phyloP scores from a whole-genome alignment of 495 filamentous ascomycete species.

The Massariosphaeria phaeospora region DNA sequence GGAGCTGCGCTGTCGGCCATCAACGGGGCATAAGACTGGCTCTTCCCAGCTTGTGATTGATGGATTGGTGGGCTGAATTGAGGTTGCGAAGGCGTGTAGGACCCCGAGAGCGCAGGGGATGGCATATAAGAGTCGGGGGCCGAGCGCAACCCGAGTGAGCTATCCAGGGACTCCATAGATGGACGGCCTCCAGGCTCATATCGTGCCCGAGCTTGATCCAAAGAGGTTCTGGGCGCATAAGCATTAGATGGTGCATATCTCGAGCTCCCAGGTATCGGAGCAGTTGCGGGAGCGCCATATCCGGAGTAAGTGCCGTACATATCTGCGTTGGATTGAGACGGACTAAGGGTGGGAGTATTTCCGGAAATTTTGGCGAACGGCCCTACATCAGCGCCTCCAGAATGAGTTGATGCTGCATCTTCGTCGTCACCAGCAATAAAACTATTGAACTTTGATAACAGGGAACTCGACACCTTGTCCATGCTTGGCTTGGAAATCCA shows the following conservation, averaged over 20 bases:
- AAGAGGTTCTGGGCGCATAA: slow-evolving; percentile 20
- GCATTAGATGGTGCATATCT: slow-evolving; percentile 56
- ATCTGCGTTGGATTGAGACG: slow-evolving; percentile 69
- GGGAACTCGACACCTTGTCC: slow-evolving; percentile 81
- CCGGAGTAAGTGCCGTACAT: slow-evolving; percentile 60
- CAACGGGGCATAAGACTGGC: slow-evolving; percentile 15
- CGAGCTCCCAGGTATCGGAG: slow-evolving; percentile 46
- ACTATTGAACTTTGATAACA: slow-evolving; percentile 88
- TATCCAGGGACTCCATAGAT: slow-evolving; percentile 28
- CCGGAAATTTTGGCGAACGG: slow-evolving; percentile 77
- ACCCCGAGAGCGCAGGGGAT: slow-evolving; percentile 14
- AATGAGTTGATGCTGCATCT: slow-evolving; percentile 54
- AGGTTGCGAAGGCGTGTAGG: slow-evolving; percentile 25
- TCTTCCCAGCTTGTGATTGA: slow-evolving; percentile 2
- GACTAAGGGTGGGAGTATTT: slow-evolving; percentile 76
- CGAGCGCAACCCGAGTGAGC: slow-evolving; percentile 5
- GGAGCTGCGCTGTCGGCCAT: not conserved
- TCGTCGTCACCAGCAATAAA: slow-evolving; percentile 91
- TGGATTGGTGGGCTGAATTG: slow-evolving; percentile 21
- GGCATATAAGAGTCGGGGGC: slow-evolving; percentile 18
- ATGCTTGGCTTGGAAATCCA: slow-evolving; percentile 95
- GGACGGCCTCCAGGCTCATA: slow-evolving; percentile 24
- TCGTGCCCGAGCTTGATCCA: slow-evolving; percentile 10
- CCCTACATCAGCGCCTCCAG: slow-evolving; percentile 59
- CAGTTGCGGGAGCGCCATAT: slow-evolving; percentile 37